phyloP scores from a whole-genome alignment of 371 early-diverging fungal genomes.

The Mortierella sp. region DNA sequence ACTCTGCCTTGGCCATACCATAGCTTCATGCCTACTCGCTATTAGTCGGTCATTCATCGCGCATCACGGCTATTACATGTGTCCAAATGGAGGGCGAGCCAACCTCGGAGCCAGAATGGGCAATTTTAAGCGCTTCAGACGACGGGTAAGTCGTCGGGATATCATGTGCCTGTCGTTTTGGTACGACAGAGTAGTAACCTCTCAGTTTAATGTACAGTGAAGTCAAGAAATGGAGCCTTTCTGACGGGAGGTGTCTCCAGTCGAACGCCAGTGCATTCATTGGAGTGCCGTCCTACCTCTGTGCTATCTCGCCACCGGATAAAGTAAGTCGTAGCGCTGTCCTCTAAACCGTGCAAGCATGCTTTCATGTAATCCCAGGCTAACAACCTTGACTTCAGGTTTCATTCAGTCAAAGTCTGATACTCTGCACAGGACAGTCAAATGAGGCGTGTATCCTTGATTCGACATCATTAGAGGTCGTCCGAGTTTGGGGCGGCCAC shows the following conservation, averaged over 20 bases:
- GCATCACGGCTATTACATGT: slow-evolving; percentile 65
- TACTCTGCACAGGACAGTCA: slow-evolving; percentile 36
- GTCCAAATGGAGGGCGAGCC: slow-evolving; percentile 62
- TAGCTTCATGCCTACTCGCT: slow-evolving; percentile 63
- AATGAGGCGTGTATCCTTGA: slow-evolving; percentile 49
- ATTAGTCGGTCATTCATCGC: slow-evolving; percentile 67
- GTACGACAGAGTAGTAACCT: background rate
- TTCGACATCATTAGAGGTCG: slow-evolving; percentile 56
- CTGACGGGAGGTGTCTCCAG: slow-evolving; percentile 77
- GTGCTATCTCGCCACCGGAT: slow-evolving; percentile 34
- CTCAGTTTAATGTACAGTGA: slow-evolving; percentile 56
- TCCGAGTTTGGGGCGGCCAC: slow-evolving; percentile 76
- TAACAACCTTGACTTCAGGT: background rate
- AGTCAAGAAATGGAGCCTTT: slow-evolving; percentile 76
- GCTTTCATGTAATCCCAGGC: background rate
- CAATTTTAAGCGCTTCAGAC: slow-evolving; percentile 71
- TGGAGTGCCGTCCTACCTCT: slow-evolving; percentile 64
- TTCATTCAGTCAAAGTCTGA: slow-evolving; percentile 25
- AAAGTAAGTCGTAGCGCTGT: slow-evolving; percentile 50
- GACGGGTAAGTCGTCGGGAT: slow-evolving; percentile 63
- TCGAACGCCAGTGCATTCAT: slow-evolving; percentile 68
- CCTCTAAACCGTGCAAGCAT: background rate
- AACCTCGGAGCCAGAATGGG: slow-evolving; percentile 60
- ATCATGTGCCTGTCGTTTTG: background rate
- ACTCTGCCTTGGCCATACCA: background rate